A percentile compares a stretch with the other conserved stretches of the same genome.
Evolutionary conservation across 345 rosid genomes (phyloP).

Genomic region (Turnera subulata): DNA sequence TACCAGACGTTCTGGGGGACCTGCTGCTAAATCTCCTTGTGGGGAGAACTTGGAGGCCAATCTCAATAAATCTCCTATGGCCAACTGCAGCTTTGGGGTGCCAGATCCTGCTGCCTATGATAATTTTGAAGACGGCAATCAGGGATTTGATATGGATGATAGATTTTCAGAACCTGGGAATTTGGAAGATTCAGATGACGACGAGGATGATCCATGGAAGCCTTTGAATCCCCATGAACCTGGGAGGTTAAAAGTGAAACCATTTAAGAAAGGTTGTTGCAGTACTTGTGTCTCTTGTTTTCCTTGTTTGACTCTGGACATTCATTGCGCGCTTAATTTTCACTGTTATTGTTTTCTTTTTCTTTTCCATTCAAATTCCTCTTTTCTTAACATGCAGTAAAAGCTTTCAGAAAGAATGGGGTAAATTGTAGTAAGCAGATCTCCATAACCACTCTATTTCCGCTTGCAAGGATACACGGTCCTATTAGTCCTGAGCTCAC

Average conservation of each 20-base stretch:
- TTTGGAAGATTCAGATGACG: slow-evolving; percentile 51
- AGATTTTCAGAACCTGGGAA: slow-evolving; percentile 44
- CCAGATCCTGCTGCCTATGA: slow-evolving; percentile 27
- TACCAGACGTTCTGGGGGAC: slow-evolving; percentile 53
- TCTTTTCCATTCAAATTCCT: too few relatives aligned
- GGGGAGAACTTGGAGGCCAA: slow-evolving; percentile 51
- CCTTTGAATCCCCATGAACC: slow-evolving; percentile 90
- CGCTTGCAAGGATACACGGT: slow-evolving; percentile 70
- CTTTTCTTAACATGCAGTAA: slow-evolving; percentile 53
- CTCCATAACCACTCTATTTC: slow-evolving; percentile 54
- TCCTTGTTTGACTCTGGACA: slow-evolving; percentile 5
- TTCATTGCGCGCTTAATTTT: slow-evolving; percentile 17
- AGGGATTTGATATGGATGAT: slow-evolving; percentile 50
- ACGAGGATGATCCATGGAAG: slow-evolving; percentile 79
- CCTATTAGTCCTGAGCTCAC: slow-evolving; percentile 68
- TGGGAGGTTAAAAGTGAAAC: slow-evolving; percentile 83
- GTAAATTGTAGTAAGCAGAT: slow-evolving; percentile 28
- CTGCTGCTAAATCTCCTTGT: slow-evolving; percentile 46
- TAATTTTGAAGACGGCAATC: slow-evolving; percentile 33
- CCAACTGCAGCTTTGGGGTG: slow-evolving; percentile 30
- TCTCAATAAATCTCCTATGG: slow-evolving; percentile 36
- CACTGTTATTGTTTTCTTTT: too few relatives aligned
- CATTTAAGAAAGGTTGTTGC: slow-evolving; percentile 68
- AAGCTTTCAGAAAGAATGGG: slow-evolving; percentile 46
- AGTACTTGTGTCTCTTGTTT: slow-evolving; percentile 10